Evolutionary conservation across 2,329 filamentous ascomycete species (phyloP), one percentile per base, ranked within the genome.

Genomic region (Cladorrhinum sp.): DNA sequence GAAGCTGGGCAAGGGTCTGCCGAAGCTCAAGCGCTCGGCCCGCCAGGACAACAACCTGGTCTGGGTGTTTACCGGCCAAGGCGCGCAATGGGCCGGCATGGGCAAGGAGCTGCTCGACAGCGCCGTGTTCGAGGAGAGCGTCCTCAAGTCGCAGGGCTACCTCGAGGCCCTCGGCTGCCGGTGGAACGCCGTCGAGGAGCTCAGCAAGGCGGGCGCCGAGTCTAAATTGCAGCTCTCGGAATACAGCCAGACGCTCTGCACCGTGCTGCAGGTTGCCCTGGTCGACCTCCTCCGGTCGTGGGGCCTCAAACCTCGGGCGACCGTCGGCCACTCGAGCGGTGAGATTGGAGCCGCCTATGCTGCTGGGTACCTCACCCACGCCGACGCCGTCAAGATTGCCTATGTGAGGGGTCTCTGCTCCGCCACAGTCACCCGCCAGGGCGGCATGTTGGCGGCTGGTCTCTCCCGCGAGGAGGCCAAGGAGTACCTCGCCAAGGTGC

Each of bases 321-420:
- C 76, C 0, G 71, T 78, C 2, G 78, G 78, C 0, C 78, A 81
- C 59, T 78, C 75, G 0, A 72, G 68, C 1, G 78, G 78, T 1
- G 78, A 80, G 60, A 77, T 80, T 32, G 77, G 73, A 0, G 78
- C 77, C 1, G 77, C 78, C 0, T 79, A 79, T 51, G 75, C 76
- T 0, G 69, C 73, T 0, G 75, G 77, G 0, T 60, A 66, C 1
- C 60, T 80, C 3, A 69, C 73, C 0, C 65, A 70, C 1, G 60
- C 69, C 16, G 72, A 74, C 3, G 77, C 78, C 7, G 74, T 79
- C 53, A 68, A 67, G 2, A 65, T 72, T 0, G 75, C 77, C 0
- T 79, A 75, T 59, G 74, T 75, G 50, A 73, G 78, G 9, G 79
- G 78, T 1, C 65, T 73, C 8, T 41, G 72, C 8, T 67, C 68